Evolutionary conservation across 2,329 filamentous ascomycete species (phyloP).

Genomic region (Hypoxylon sp.): DNA sequence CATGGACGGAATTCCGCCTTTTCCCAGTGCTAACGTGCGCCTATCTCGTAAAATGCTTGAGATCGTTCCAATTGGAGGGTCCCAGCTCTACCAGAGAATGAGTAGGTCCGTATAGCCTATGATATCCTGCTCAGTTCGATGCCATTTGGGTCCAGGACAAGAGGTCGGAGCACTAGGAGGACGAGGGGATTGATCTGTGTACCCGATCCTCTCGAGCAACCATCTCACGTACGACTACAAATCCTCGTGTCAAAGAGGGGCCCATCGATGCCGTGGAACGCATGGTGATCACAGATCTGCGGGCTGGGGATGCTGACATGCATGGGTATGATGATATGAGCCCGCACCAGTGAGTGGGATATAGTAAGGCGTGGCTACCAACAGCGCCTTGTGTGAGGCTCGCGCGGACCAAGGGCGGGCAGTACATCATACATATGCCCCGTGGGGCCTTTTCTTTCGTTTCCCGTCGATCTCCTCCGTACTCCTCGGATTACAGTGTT

Average conservation of each 20-base stretch:
- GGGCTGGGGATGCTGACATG: conserved; percentile 1
- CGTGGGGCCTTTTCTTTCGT: neutral
- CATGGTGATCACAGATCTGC: conserved; percentile 4
- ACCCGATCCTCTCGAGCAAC: conserved; percentile 2
- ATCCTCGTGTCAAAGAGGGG: neutral
- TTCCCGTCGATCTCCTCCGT: neutral
- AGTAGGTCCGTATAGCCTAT: neutral
- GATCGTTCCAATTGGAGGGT: neutral
- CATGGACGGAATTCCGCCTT: neutral
- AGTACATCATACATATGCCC: neutral
- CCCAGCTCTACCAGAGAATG: neutral
- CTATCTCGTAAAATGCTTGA: neutral
- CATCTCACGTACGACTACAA: neutral
- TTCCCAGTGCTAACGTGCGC: neutral
- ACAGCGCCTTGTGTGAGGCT: conserved; percentile 2
- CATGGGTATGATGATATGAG: conserved; percentile 3
- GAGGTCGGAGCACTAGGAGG: neutral
- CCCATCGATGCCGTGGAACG: conserved; percentile 1
- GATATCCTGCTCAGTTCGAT: neutral
- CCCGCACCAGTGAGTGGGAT: neutral
- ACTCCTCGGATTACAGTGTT: neutral
- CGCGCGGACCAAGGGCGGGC: neutral
- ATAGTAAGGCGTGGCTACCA: neutral
- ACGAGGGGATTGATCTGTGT: neutral
- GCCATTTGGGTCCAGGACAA: neutral